Conservation (phyloP, 495 filamentous ascomycete species). For the Penicillium diatomitis region DNA sequence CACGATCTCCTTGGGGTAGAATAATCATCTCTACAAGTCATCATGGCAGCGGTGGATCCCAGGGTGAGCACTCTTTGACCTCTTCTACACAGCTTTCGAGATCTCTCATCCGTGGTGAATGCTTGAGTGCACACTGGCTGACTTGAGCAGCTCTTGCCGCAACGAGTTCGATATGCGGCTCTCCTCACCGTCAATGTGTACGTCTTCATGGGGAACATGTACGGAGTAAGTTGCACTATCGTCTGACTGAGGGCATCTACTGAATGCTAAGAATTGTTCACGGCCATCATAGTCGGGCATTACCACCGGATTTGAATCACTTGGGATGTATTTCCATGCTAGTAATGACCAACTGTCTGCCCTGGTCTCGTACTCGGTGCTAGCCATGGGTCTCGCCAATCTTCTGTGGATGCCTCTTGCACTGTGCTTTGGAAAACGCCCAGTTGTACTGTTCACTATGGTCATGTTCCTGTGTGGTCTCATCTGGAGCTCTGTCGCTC, state of each 20-base stretch:
- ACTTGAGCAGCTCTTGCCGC: conserved; percentile 14
- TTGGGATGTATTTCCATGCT: conserved; percentile 22
- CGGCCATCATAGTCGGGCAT: conserved; percentile 15
- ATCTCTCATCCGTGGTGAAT: no score
- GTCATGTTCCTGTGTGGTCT: conserved; percentile 29
- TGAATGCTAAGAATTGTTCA: neutral
- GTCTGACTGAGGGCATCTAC: neutral
- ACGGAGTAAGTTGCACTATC: conserved; percentile 12
- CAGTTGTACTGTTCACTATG: conserved; percentile 33
- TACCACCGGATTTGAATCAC: conserved; percentile 26
- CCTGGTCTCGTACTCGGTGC: conserved; percentile 26
- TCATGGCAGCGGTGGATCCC: conserved; percentile 6
- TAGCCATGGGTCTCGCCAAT: conserved; percentile 31
- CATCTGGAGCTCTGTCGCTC: conserved; percentile 24
- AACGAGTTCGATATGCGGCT: conserved; percentile 22
- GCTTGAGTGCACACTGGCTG: neutral
- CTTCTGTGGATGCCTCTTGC: conserved; percentile 43
- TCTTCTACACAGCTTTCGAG: no score
- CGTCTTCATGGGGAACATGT: conserved; percentile 34
- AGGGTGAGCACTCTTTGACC: neutral
- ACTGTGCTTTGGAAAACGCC: conserved; percentile 39
- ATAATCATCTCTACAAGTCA: neutral
- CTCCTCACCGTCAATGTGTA: conserved; percentile 28
- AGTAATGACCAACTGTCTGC: conserved; percentile 16
- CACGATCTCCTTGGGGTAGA: neutral